Percentiles rank a stretch among this genome's conserved stretches.
Evolutionary conservation across 2,329 filamentous ascomycete species (phyloP).

Genomic region (Periconia digitata): DNA sequence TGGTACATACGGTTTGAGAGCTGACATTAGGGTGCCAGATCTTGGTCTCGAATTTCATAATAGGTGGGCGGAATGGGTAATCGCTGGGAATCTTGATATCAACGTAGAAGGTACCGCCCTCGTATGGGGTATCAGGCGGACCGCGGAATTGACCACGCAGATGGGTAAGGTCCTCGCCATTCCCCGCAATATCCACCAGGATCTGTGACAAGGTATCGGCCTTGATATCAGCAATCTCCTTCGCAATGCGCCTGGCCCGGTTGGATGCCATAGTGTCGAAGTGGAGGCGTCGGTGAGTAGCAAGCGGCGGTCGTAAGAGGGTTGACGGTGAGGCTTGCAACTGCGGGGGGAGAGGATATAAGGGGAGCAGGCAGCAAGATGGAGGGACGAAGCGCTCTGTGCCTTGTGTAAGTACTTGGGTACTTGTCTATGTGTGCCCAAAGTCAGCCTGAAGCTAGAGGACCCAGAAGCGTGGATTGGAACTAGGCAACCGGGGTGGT

Average conservation of each 20-base stretch:
- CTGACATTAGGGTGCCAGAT: constrained; percentile 98
- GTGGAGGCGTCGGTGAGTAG: neutral
- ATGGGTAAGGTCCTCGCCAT: constrained; percentile 73
- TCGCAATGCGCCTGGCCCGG: constrained; percentile 64
- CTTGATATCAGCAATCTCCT: constrained; percentile 75
- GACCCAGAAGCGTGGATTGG: neutral
- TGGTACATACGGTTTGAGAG: constrained; percentile 77
- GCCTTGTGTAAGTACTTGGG: too few relatives aligned
- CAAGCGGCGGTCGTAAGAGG: neutral
- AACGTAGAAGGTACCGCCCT: constrained; percentile 78
- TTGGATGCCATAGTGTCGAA: constrained; percentile 54
- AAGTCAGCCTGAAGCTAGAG: constrained; percentile 31
- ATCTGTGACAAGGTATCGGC: constrained; percentile 78
- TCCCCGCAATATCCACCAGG: constrained; percentile 62
- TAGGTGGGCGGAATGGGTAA: constrained; percentile 90
- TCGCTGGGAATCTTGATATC: constrained; percentile 85
- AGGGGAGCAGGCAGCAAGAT: constrained; percentile 19
- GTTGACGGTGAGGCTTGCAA: neutral
- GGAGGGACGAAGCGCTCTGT: constrained; percentile 8
- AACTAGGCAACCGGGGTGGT: neutral
- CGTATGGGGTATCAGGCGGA: constrained; percentile 91
- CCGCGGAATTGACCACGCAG: constrained; percentile 82
- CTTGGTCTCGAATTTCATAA: constrained; percentile 89
- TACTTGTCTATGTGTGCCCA: neutral
- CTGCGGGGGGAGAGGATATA: constrained; percentile 6